These are phyloP conservation scores for Scytalidium sp. DNA, from an alignment of 2,329 filamentous ascomycete genomes.

Conservation along the genomic window DNA sequence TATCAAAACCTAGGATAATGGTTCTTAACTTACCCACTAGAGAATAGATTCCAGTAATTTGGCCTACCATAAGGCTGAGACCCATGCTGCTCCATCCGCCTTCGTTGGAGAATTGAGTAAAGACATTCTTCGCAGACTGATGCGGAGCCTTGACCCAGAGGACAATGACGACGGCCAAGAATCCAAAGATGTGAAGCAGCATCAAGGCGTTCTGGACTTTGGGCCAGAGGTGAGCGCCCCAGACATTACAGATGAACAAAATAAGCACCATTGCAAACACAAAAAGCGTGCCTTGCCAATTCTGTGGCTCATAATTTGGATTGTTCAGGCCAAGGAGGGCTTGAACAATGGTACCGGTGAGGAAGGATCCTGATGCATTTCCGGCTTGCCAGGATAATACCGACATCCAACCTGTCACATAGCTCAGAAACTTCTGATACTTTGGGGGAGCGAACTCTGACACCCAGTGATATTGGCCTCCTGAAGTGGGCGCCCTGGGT, in stretches of 20 bases:
- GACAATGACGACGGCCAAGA: slow-evolving; percentile 37
- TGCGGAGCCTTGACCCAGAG: slow-evolving; percentile 28
- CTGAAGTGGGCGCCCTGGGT: slow-evolving; percentile 46
- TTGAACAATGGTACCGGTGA: slow-evolving; percentile 42
- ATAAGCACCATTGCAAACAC: slow-evolving; percentile 38
- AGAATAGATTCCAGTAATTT: slow-evolving; percentile 29
- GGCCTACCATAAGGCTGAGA: slow-evolving; percentile 33
- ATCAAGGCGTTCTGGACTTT: slow-evolving; percentile 39
- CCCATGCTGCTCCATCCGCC: slow-evolving; percentile 29
- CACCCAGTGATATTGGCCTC: slow-evolving; percentile 58
- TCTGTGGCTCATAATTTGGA: slow-evolving; percentile 29
- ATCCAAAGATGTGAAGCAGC: slow-evolving; percentile 39
- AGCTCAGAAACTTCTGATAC: slow-evolving; percentile 51
- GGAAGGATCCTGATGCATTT: slow-evolving; percentile 36
- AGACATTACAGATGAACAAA: slow-evolving; percentile 42
- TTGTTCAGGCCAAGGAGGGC: slow-evolving; percentile 34
- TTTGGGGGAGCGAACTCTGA: slow-evolving; percentile 46
- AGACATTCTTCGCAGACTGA: slow-evolving; percentile 19
- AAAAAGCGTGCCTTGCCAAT: slow-evolving; percentile 40
- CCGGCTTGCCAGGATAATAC: slow-evolving; percentile 43
- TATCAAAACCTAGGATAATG: slow-evolving; percentile 27
- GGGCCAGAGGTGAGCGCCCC: slow-evolving; percentile 33
- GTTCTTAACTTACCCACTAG: slow-evolving; percentile 12
- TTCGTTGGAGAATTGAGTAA: slow-evolving; percentile 27
- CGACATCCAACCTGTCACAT: slow-evolving; percentile 46